Evolutionary conservation across 805 yeast genomes (phyloP), one percentile per base, ranked within the genome.

Genomic region (Zygosaccharomyces pseudorouxii): DNA sequence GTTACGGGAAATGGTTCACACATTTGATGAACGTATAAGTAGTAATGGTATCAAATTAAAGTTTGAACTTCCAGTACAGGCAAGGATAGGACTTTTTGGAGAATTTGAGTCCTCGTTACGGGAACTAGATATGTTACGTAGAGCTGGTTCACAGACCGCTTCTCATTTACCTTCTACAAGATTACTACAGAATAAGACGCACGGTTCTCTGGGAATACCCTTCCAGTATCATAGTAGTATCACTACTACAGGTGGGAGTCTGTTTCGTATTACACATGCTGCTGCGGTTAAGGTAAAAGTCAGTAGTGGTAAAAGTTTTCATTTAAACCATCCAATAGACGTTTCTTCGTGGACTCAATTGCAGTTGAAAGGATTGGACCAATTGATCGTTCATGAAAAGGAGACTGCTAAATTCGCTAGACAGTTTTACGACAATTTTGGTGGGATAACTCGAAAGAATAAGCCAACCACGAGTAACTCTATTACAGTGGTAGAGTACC

Each of bases 321-420:
- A 73, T 38, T 60, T 78, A 9, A 60, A 68, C 12, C 71, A 79
- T 19, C 85, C 84, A 1, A 64, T 82, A 4, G 76, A 77, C 0
- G 70, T 82, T 0, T 70, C 82, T 23, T 81, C 82, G 1, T 80
- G 75, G 67, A 75, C 79, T 55, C 62, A 75, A 31, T 54, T 62
- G 2, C 72, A 77, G 54, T 68, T 81, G 37, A 73, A 70, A 29
- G 73, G 79, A 48, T 59, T 81, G 10, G 69, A 81, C 47, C 72
- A 71, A 50, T 74, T 84, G 75, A 78, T 82, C 14, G 54, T 72
- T 49, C 70, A 72, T 42, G 84, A 82, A 59, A 76, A 78, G 46
- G 77, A 74, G 33, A 49, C 68, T 20, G 78, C 84, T 1, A 62
- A 58, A 28, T 56, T 53, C 47, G 70, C 71, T 3, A 61, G 57